Percentiles rank a stretch among this genome's conserved stretches.
These are phyloP conservation scores for Aciculosporium take DNA, from an alignment of 2,329 filamentous ascomycete genomes.

Conservation along the genomic window DNA sequence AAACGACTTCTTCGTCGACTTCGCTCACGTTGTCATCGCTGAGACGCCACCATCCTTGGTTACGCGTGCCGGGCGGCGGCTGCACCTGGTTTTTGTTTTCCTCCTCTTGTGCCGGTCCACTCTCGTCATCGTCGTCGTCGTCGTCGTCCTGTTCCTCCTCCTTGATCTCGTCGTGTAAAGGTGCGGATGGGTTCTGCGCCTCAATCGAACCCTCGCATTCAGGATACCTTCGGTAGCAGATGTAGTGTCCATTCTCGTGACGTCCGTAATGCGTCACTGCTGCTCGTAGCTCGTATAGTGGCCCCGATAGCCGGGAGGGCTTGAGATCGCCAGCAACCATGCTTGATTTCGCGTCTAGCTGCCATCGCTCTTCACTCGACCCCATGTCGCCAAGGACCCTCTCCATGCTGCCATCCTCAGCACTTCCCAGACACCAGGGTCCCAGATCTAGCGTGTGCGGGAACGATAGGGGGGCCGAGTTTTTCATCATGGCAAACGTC, in stretches of 20 bases:
- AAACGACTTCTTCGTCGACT: slow-evolving; percentile 58
- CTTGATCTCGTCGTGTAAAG: neutral
- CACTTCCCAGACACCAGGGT: slow-evolving; percentile 69
- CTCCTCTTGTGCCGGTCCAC: slow-evolving; percentile 7
- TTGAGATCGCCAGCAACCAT: slow-evolving; percentile 51
- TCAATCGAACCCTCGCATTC: slow-evolving; percentile 6
- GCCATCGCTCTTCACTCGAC: slow-evolving; percentile 48
- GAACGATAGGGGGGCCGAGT: slow-evolving; percentile 65
- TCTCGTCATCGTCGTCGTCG: neutral
- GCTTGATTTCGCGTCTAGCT: slow-evolving; percentile 50
- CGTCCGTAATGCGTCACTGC: slow-evolving; percentile 80
- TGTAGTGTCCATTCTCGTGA: slow-evolving; percentile 92
- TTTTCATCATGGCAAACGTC: slow-evolving; percentile 71
- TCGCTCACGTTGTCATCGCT: slow-evolving; percentile 76
- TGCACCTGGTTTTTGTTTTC: neutral
- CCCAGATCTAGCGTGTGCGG: slow-evolving; percentile 61
- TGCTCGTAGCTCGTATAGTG: slow-evolving; percentile 64
- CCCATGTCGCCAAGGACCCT: slow-evolving; percentile 9
- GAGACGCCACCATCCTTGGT: slow-evolving; percentile 69
- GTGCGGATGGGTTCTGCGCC: neutral
- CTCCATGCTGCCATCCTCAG: slow-evolving; percentile 10
- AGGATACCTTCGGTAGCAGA: slow-evolving; percentile 70
- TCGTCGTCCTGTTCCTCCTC: neutral
- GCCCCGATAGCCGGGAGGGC: slow-evolving; percentile 38
- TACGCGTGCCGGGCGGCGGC: slow-evolving; percentile 3